These are phyloP conservation scores for Somion occarium DNA, from an alignment of 1,284 basidiomycete species.

Conservation along the genomic window DNA sequence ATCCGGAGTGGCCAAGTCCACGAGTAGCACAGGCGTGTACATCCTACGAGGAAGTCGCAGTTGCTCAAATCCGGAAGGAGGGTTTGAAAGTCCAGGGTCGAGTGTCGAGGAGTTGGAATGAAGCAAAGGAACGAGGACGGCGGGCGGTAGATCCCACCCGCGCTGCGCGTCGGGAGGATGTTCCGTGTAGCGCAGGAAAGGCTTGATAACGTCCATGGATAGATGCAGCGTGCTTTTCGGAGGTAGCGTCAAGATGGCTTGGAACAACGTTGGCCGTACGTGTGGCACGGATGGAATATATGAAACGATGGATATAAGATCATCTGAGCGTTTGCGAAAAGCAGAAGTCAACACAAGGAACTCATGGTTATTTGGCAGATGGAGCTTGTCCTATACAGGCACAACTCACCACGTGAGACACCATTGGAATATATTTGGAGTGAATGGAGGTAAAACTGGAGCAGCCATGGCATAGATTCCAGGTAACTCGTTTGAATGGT, in stretches of 20 bases:
- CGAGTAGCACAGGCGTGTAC: constrained; percentile 79
- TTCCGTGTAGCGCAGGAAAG: constrained; percentile 90
- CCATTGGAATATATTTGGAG: constrained; percentile 43
- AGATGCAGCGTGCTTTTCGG: constrained; percentile 61
- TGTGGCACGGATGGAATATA: constrained; percentile 71
- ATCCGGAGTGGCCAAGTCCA: constrained; percentile 93
- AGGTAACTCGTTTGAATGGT: constrained; percentile 67
- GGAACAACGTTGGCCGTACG: constrained; percentile 68
- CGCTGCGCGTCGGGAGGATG: constrained; percentile 95
- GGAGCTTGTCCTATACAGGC: constrained; percentile 4
- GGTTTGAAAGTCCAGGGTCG: neutral
- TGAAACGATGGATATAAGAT: constrained; percentile 54
- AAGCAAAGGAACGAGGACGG: constrained; percentile 57
- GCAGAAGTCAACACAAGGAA: neutral
- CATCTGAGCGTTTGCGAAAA: constrained; percentile 34
- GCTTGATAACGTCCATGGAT: constrained; percentile 75
- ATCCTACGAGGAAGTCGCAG: constrained; percentile 35
- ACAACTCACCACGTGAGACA: constrained; percentile 38
- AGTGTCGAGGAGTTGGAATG: constrained; percentile 10
- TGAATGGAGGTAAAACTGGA: constrained; percentile 87
- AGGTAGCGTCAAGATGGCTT: constrained; percentile 69
- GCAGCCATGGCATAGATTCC: constrained; percentile 92
- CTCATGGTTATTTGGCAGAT: constrained; percentile 1
- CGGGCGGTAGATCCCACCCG: constrained; percentile 89
- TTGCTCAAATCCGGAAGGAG: neutral